Conservation (phyloP, 192 early-diverging fungal genomes). For the Backusella sp. region DNA sequence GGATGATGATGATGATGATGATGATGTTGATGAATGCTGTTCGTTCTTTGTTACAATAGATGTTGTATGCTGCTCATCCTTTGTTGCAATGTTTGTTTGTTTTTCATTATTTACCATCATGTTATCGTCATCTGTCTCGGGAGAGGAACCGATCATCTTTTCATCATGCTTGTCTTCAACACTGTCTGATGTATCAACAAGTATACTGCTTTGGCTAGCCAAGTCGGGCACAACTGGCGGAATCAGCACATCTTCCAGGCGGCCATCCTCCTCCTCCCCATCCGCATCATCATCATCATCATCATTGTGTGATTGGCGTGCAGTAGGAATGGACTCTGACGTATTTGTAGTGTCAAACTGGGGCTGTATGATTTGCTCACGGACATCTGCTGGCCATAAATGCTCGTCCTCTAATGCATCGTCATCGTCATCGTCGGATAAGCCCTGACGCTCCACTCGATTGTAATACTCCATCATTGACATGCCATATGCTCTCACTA, state of each 20-base stretch:
- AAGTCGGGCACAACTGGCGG: background rate
- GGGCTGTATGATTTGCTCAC: slow-evolving; percentile 31
- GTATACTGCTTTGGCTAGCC: background rate
- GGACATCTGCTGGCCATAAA: slow-evolving; percentile 34
- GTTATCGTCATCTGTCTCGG: background rate
- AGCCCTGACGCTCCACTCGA: slow-evolving; percentile 47
- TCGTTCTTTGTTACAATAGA: background rate
- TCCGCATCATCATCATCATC: slow-evolving; percentile 20
- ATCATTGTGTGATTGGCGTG: background rate
- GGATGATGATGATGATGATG: background rate
- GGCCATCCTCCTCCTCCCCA: slow-evolving; percentile 14
- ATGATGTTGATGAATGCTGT: background rate
- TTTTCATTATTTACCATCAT: background rate
- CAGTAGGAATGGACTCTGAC: slow-evolving; percentile 17
- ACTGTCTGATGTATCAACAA: background rate
- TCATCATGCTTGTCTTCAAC: background rate
- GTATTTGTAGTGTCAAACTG: slow-evolving; percentile 13
- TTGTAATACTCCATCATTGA: slow-evolving; percentile 89
- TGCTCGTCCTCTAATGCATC: slow-evolving; percentile 12
- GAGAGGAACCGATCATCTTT: background rate
- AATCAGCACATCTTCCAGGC: background rate
- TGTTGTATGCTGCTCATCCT: background rate
- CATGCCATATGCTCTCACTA: slow-evolving; percentile 87
- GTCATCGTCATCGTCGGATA: slow-evolving; percentile 20
- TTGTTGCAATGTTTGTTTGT: background rate